These are phyloP conservation scores for Kodamaea fungicola DNA, from an alignment of 1,139 yeast genomes.

Conservation along the genomic window DNA sequence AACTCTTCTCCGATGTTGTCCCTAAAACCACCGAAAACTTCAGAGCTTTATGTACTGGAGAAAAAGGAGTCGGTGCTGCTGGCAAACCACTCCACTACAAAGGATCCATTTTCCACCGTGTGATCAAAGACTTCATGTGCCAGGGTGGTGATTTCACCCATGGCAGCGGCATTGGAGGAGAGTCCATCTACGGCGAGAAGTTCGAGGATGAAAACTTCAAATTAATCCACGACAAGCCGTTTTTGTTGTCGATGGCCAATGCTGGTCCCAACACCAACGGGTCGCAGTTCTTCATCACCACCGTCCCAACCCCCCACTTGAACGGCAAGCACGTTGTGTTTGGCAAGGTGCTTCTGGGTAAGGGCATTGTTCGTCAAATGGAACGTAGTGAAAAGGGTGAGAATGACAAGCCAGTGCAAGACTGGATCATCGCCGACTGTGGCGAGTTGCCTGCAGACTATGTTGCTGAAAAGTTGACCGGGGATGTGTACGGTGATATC, in stretches of 20 bases:
- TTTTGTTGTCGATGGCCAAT: slow-evolving; percentile 91
- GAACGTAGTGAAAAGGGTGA: slow-evolving; percentile 67
- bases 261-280: slow-evolving; percentile 96
- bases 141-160: slow-evolving; percentile 97
- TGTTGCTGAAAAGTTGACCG: slow-evolving; percentile 32
- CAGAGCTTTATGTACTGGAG: slow-evolving; percentile 87
- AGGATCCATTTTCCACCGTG: slow-evolving; percentile 85
- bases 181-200: slow-evolving; percentile 90
- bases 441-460: slow-evolving; percentile 71
- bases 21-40: slow-evolving; percentile 95
- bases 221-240: slow-evolving; percentile 76
- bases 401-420: slow-evolving; percentile 61
- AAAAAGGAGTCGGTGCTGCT: slow-evolving; percentile 62
- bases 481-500: slow-evolving; percentile 70
- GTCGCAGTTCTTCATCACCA: slow-evolving; percentile 88
- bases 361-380: slow-evolving; percentile 70
- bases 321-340: slow-evolving; percentile 96
- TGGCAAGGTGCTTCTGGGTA: slow-evolving; percentile 84
- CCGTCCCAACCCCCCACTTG: slow-evolving; percentile 79
- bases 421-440: slow-evolving; percentile 71
- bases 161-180: slow-evolving; percentile 91
- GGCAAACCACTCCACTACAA: slow-evolving; percentile 73
- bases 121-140: slow-evolving; percentile 86
- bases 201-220: slow-evolving; percentile 90
- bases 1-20: slow-evolving; percentile 73